These are phyloP conservation scores for Uronychia setigera DNA, from an alignment of 73 alveolate species.

Conservation along the genomic window DNA sequence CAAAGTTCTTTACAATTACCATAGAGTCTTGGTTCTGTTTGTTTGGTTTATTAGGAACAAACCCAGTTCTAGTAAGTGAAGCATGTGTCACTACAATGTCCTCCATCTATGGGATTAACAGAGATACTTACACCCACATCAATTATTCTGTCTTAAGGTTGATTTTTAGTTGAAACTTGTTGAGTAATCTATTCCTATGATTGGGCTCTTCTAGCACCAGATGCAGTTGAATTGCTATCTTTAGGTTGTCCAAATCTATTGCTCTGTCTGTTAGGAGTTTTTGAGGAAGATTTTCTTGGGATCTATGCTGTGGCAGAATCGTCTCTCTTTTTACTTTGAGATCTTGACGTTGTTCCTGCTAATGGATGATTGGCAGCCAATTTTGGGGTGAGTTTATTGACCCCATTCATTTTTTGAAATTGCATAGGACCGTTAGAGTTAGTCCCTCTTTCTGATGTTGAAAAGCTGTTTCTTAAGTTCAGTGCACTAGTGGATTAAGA, in stretches of 20 bases:
- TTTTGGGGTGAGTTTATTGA: not conserved
- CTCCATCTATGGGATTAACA: not conserved
- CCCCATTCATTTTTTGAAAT: not conserved
- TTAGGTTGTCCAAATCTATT: not conserved
- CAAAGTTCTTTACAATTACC: slow-evolving; percentile 29
- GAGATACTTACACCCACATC: not conserved
- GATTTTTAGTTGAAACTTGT: too few relatives aligned
- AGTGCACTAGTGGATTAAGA: too few relatives aligned
- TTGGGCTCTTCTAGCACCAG: not conserved
- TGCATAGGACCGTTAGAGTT: not conserved
- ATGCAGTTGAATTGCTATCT: not conserved
- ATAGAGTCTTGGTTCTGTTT: slow-evolving; percentile 54
- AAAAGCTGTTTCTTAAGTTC: not conserved
- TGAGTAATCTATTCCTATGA: not conserved
- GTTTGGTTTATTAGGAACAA: slow-evolving; percentile 32
- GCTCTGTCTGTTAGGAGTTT: not conserved
- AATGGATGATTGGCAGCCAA: not conserved
- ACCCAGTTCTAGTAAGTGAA: slow-evolving; percentile 50
- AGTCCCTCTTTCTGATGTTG: not conserved
- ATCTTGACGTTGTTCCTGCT: not conserved
- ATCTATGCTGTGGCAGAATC: not conserved
- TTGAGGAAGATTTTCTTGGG: not conserved
- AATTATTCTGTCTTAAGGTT: not conserved
- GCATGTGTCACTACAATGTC: slow-evolving; percentile 52
- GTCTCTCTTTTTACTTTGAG: not conserved